Evolutionary conservation across 345 rosid genomes (phyloP), one percentile per base, ranked within the genome.

Genomic region (Bruguiera parviflora): DNA sequence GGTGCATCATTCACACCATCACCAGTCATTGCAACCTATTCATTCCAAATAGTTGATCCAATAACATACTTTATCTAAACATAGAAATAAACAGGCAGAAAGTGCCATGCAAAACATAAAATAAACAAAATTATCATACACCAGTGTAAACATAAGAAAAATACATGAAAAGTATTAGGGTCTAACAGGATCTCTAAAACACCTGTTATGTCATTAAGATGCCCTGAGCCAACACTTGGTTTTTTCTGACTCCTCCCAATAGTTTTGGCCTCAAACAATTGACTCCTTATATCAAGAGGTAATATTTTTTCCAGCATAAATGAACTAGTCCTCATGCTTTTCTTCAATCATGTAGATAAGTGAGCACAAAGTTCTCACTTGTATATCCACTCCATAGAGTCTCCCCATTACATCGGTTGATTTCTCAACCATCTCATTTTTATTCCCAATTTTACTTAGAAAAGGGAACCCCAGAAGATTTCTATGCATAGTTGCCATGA

Each of bases 1-100:
- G 99, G 98, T 71, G 98, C 99, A 86, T 95, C 99, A 82, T 95
- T 95, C 64, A 95, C 99, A 62, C 99, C 99, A 76, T 95, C 99
- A 69, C 99, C 99, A 70, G 99, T 95, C 99, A 95, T 92, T 74
- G 99, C 99, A 78, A 95, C 99, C 99, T 95, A 77, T 61, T 43
- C 80, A 53, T 69, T 59, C 49, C 51, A 43, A 37, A 56, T 29
- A 6, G 65, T 39, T 53, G 27, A 29, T 59, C 43, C 53, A 55
- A 18, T 51, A 53, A 62, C 13, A 67, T 37, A 19, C 67, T 39
- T 39, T 39, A 15, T 15, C 3, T 43, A 43, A 43, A 43, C 49
- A 43, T 43, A 29, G 7, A 63, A 53, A 39, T 19, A 3, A 8
- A 20, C 7, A 51, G 35, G 32, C 16, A 21, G 25, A 59, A 60